Base-by-base conservation (phyloP, 768 basidiomycete genomes). In the Lyophyllum decastes region DNA sequence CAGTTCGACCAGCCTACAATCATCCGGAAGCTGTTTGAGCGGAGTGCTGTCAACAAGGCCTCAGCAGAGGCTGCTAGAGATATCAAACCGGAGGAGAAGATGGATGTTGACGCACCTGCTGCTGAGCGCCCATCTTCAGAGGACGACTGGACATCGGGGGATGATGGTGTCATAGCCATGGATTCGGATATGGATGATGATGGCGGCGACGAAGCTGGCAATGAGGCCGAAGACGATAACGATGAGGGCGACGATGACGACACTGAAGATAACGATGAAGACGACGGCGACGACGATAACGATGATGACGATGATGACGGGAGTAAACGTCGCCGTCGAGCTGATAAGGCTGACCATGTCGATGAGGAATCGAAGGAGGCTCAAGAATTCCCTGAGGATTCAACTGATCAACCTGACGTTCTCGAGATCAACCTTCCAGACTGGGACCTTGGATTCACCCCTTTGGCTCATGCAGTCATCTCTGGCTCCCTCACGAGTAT, bases 361-460 rank as follows among this genome's bases (percentile, higher is more conserved):
- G 58, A 69, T 44, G 58, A 56, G 34, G 63, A 58, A 55, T 27
- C 59, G 47, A 16, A 50, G 41, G 66, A 70, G 35, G 70, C 65
- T 50, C 69, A 69, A 11, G 77, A 79, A 45, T 69, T 80, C 5
- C 79, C 78, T 0, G 83, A 83, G 41, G 83, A 83, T 61, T 70
- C 78, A 5, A 68, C 72, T 3, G 78, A 82, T 44, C 70, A 72
- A 34, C 82, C 82, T 0, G 85, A 87, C 55, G 70, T 87, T 30
- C 72, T 87, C n/a, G 80, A 84, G 44, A 63, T 86, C 59, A 74
- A 85, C 45, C 71, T 73, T 1, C 53, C 74, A 0, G 85, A 87
- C 65, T 88, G 85, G 86, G 86, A 87, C 64, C 77, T 81, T 54
- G 75, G 76, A 3, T 78, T 83, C 58, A 77, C 80, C 1, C 77